phyloP scores from a whole-genome alignment of 169 alveolate genomes.

The Eimeria zaria region DNA sequence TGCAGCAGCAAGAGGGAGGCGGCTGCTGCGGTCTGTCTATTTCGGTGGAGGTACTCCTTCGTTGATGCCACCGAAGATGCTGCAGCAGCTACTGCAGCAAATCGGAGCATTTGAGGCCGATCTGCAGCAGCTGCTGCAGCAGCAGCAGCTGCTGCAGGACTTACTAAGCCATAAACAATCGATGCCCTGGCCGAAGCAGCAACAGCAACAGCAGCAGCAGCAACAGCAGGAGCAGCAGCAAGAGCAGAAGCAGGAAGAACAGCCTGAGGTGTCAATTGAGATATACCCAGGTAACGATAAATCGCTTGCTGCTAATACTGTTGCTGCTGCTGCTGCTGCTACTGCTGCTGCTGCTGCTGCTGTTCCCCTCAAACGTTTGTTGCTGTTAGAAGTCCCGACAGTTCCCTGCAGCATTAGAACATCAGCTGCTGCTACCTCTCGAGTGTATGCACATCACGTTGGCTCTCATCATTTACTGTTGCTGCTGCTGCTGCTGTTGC shows the following conservation, averaged over 20 bases:
- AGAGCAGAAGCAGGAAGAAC: background rate
- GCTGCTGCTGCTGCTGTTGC: constrained; percentile 12
- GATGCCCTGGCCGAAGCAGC: background rate
- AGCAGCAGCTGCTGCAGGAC: constrained; percentile 21
- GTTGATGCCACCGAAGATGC: constrained; percentile 59
- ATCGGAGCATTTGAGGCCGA: constrained; percentile 4
- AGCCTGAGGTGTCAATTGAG: constrained; percentile 67
- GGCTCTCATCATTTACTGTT: background rate
- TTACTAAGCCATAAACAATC: background rate
- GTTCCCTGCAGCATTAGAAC: background rate
- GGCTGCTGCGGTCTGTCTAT: constrained; percentile 52
- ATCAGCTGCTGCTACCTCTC: background rate
- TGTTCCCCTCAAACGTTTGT: background rate
- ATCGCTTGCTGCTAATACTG: background rate
- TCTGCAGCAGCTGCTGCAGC: constrained; percentile 54
- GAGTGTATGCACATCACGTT: background rate
- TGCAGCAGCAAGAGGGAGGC: constrained; percentile 20
- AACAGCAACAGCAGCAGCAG: constrained; percentile 23
- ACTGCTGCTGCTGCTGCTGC: background rate
- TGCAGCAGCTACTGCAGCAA: constrained; percentile 60
- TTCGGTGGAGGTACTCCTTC: constrained; percentile 71
- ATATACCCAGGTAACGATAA: constrained; percentile 41
- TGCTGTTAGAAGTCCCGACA: background rate
- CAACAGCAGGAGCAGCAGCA: constrained; percentile 2
- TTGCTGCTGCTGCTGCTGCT: background rate